Evolutionary conservation across 108 stramenopile genomes (phyloP).

Genomic region (Bacterosira constricta): DNA sequence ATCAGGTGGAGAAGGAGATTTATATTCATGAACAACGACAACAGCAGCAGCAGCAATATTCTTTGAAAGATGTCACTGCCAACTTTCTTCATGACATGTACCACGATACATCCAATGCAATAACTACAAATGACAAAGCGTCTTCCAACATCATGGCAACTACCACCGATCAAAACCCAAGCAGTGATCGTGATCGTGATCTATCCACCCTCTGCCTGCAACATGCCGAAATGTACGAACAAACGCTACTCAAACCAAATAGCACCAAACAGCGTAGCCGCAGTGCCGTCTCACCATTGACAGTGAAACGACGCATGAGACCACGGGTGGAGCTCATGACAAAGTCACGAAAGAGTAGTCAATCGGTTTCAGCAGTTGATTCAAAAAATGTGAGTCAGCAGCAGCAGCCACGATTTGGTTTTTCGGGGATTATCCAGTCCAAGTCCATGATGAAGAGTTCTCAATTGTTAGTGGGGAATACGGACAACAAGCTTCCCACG

Average conservation of each 20-base stretch:
- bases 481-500: slow-evolving; percentile 56
- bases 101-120: not conserved
- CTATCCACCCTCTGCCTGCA: slow-evolving; percentile 29
- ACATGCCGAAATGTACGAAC: slow-evolving; percentile 61
- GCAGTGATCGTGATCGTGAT: not conserved
- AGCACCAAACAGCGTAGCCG: slow-evolving; percentile 7
- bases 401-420: slow-evolving; percentile 50
- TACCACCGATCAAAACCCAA: not conserved
- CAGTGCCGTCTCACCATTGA: slow-evolving; percentile 67
- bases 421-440: slow-evolving; percentile 49
- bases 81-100: slow-evolving; percentile 12
- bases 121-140: not conserved
- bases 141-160: not conserved
- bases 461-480: slow-evolving; percentile 5
- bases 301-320: slow-evolving; percentile 83
- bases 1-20: not conserved
- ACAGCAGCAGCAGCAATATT: not conserved
- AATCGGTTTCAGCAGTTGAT: slow-evolving; percentile 8
- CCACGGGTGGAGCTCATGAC: slow-evolving; percentile 67
- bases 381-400: no score
- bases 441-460: slow-evolving; percentile 28
- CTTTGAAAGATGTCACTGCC: slow-evolving; percentile 29
- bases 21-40: not conserved
- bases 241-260: slow-evolving; percentile 59
- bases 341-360: slow-evolving; percentile 35